Evolutionary conservation across 2,329 filamentous ascomycete species (phyloP).

Genomic region (Trichoderma polysporum): DNA sequence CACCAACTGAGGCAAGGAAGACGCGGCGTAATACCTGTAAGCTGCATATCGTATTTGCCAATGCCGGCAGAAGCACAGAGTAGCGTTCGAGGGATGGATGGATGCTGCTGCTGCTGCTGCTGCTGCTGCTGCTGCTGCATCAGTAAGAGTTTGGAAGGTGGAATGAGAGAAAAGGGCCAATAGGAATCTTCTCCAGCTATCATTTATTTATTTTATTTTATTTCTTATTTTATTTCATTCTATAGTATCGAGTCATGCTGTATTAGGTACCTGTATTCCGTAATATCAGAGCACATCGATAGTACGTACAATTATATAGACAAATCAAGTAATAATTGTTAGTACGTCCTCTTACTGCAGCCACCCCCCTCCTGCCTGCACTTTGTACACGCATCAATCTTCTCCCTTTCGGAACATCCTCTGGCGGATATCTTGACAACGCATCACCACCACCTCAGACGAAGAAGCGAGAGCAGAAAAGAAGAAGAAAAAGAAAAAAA

Average conservation of each 20-base stretch:
- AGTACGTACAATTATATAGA: too few relatives aligned
- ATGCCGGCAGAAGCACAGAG: background rate
- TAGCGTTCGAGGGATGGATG: background rate
- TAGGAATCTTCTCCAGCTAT: background rate
- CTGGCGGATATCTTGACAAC: slow-evolving; percentile 48
- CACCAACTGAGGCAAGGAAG: background rate
- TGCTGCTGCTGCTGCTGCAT: background rate
- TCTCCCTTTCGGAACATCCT: slow-evolving; percentile 31
- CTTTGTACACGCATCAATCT: slow-evolving; percentile 7
- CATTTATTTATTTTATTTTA: background rate
- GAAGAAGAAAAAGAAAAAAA: background rate
- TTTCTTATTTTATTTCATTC: too few relatives aligned
- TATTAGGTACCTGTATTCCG: too few relatives aligned
- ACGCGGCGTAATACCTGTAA: background rate
- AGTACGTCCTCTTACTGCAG: background rate
- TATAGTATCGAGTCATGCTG: background rate
- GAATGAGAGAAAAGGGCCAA: background rate
- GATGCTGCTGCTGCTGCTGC: background rate
- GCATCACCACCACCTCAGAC: slow-evolving; percentile 43
- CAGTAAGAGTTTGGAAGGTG: background rate
- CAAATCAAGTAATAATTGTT: background rate
- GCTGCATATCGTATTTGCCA: slow-evolving; percentile 17
- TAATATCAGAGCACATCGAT: too few relatives aligned
- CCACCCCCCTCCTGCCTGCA: background rate
- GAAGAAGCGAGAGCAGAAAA: slow-evolving; percentile 7